Evolutionary conservation across 2,329 filamentous ascomycete species (phyloP).

Genomic region (Exophiala lecanii-corni): DNA sequence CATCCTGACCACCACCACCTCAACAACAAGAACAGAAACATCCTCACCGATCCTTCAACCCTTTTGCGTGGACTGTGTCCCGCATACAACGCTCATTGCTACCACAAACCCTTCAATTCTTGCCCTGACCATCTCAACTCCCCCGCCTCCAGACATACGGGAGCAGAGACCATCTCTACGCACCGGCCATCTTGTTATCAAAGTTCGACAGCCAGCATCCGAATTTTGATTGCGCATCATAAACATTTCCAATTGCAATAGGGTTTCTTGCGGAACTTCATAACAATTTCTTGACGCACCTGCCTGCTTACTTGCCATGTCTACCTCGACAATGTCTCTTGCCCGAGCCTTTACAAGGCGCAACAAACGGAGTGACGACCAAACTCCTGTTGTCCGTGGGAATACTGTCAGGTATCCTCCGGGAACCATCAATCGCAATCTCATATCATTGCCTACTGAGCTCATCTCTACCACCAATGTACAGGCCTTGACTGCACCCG

Average conservation of each 20-base stretch:
- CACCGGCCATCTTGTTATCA: conserved; percentile 8
- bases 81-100: conserved; percentile 7
- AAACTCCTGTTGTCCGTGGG: conserved; percentile 41
- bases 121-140: background rate
- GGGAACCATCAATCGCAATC: conserved; percentile 43
- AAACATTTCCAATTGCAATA: background rate
- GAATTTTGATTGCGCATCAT: background rate
- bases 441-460: conserved; percentile 80
- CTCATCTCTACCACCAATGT: conserved; percentile 94
- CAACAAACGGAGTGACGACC: conserved; percentile 42
- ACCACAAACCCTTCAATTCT: conserved; percentile 8
- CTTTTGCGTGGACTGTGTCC: conserved; percentile 19
- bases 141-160: background rate
- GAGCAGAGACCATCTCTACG: conserved; percentile 6
- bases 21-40: no score
- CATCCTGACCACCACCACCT: conserved; percentile 1
- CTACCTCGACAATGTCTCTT: conserved; percentile 30
- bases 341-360: conserved; percentile 46
- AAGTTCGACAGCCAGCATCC: no score
- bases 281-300: background rate
- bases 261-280: background rate
- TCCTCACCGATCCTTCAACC: conserved; percentile 8
- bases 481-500: conserved; percentile 89
- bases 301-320: conserved; percentile 1
- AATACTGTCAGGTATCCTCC: conserved; percentile 41